Base-by-base conservation (phyloP, 2,329 filamentous ascomycete species). In the Phyllosticta paracitricarpa region DNA sequence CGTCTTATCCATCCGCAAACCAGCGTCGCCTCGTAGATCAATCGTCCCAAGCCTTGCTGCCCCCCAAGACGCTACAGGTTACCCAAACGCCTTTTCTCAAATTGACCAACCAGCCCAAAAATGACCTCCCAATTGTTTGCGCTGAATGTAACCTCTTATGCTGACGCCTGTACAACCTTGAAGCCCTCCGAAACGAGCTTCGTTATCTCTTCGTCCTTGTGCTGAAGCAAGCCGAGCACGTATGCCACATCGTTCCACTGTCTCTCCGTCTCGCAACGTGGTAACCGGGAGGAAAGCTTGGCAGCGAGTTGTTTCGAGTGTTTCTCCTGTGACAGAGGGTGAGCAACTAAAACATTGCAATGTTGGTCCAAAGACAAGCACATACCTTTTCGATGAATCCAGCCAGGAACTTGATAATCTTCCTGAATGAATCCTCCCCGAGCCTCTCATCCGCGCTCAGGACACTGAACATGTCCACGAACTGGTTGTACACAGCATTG, bases 231-330 rank as follows among this genome's bases (percentile, higher is more conserved):
- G 2, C 91, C 91, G 63, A 99, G 77, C 2, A 92, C 92, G 78
- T 91, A 99, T 0, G 93, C 90, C 53, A 97, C 92, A 76, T 99
- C 94, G 71, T 93, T 96, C 94, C 94, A 99, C 72, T 97, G 92
- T 65, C 92, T 82, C 77, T 99, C 93, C 56, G 83, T 96, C 71
- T 97, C 92, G 70, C 92, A 97, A 55, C 93, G 83, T 1, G 83
- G 81, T 54, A 99, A 81, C 66, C 94, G 84, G 4, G 92, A 91
- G 0, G 94, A 92, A 64, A 99, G 81, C 75, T 99, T 99, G 64
- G 93, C 88, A 0, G 94, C 87, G 28, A 99, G 82, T 72, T 99
- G 93, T 69, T 91, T 94, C 57, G 94, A 92, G 71, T 99, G 94
- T 78, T 97, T 97, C 75, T 99, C 94, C 92, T 96, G 66, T 58